A percentile compares a stretch with the other conserved stretches of the same genome.
Conservation (phyloP, 495 filamentous ascomycete genomes). For the Bombardia bombarda region DNA sequence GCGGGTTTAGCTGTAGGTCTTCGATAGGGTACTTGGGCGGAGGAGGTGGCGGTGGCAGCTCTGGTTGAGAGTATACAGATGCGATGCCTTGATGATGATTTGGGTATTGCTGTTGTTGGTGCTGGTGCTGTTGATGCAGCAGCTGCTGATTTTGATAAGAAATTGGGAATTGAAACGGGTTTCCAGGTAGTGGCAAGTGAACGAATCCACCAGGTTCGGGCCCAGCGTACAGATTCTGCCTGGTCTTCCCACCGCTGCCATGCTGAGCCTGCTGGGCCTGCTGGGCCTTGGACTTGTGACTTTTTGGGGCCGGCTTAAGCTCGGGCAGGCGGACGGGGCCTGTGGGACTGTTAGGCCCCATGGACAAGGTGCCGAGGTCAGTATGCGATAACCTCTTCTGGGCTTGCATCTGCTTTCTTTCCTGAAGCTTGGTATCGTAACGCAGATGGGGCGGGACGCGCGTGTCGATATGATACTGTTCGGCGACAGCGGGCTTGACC, state of each 20-base stretch:
- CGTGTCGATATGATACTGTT: slow-evolving; percentile 73
- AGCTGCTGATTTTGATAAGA: slow-evolving; percentile 31
- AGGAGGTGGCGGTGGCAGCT: slow-evolving; percentile 60
- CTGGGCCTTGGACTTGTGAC: slow-evolving; percentile 56
- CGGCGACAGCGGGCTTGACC: slow-evolving; percentile 79
- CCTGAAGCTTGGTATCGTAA: slow-evolving; percentile 68
- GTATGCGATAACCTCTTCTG: slow-evolving; percentile 58
- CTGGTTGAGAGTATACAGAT: slow-evolving; percentile 27
- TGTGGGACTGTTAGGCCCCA: slow-evolving; percentile 30
- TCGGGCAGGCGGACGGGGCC: slow-evolving; percentile 54
- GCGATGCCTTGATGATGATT: slow-evolving; percentile 19
- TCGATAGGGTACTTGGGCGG: slow-evolving; percentile 92
- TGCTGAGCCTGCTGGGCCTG: slow-evolving; percentile 21
- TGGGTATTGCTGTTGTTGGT: too few species aligned
- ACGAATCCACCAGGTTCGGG: slow-evolving; percentile 29
- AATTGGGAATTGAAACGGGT: slow-evolving; percentile 35
- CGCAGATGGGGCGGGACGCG: slow-evolving; percentile 76
- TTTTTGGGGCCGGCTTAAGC: slow-evolving; percentile 74
- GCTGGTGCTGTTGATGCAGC: too few species aligned
- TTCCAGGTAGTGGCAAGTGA: slow-evolving; percentile 29
- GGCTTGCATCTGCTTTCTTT: slow-evolving; percentile 60
- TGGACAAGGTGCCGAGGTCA: slow-evolving; percentile 22
- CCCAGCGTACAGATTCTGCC: slow-evolving; percentile 28
- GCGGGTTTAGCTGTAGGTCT: slow-evolving; percentile 70
- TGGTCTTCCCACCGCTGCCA: slow-evolving; percentile 27